Evolutionary conservation across 1,139 yeast species (phyloP), one percentile per base, ranked within the genome.

Genomic region (Kodamaea plutei): DNA sequence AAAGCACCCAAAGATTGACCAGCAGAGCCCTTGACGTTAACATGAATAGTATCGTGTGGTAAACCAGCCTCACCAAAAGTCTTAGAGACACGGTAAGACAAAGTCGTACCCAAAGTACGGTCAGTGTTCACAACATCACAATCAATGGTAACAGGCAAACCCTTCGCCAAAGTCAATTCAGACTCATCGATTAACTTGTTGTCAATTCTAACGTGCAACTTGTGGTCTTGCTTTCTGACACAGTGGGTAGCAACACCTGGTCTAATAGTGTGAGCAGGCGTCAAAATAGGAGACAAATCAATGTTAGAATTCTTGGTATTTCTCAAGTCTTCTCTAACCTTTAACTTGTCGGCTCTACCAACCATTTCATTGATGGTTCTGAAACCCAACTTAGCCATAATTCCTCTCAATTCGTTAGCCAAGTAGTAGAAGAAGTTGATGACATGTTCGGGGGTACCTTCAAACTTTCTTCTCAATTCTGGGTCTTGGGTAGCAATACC

Each of bases 401-500:
- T 82, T 38, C 73, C 76, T 58, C 98, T 79, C 55, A 91, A 76
- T 61, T 91, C 98, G 50, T 88, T 87, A 35, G 96, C 81, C 58
- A 91, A 71, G 64, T 89, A 91, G 69, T 83, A 91, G 74, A 91
- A 91, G 72, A 91, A 91, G 72, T 91, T 91, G 62, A 91, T 89
- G 38, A 91, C 97, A 54, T 91, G 97, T 62, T 91, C 98, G 33
- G 98, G 98, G 36, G 96, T 89, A 54, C 98, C 98, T 50, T 76
- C 73, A 64, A 91, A 91, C 63, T 89, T 91, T 65, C 76, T 77
- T 64, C 98, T 80, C 48, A 91, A 74, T 45, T 80, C 87, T 18
- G 97, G 96, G 59, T 91, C 97, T 61, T 91, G 98, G 23, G 98
- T 91, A 28, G 98, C 98, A 66, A 91, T 85, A 65, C 98, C 98